Base-by-base conservation (phyloP, 768 basidiomycete species). In the Omphalotus guepiniiformis region DNA sequence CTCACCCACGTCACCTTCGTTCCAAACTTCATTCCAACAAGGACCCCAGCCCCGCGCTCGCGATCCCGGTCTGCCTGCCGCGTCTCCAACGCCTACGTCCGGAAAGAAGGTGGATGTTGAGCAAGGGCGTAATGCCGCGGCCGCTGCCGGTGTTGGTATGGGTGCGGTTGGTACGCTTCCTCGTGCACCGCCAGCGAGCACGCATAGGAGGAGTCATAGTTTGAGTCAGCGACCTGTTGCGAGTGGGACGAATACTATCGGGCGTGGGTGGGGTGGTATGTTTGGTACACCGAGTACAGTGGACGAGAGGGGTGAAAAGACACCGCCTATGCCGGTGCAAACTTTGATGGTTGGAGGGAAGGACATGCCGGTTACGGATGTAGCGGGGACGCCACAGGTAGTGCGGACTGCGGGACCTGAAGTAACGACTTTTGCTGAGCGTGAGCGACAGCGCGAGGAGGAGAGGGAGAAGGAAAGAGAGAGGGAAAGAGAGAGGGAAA, bases 131-230 rank as follows among this genome's bases (percentile, higher is more conserved):
- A n/a, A n/a, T n/a, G n/a, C n/a, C n/a, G n/a, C n/a, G n/a, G n/a
- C n/a, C n/a, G n/a, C n/a, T n/a, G n/a, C n/a, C n/a, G n/a, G n/a
- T n/a, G n/a, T 44, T 6, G 32, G 51, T 27, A 51, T 38, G 34
- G 51, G 62, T 27, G 65, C 63, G 41, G 62, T 64, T 7, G 64
- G 68, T 47, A 66, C 63, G 61, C 45, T 77, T 36, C 87, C 85
- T 1, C 74, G 85, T 28, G 80, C 85, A 1, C 89, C 90, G 2
- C 80, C 85, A 6, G 85, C 83, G 3, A 83, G 83, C 25, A 87
- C 84, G 4, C 91, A 93, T 64, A 74, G 84, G 43, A 73, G 89
- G 45, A 91, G 87, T 51, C 90, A 92, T 61, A 88, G 87, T 58
- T 74, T 93, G 63, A 88, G 84, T 55, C 86, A 90, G 59, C 68